Evolutionary conservation across 306 rosid species (phyloP).

Genomic region (Trifolium pratense): DNA sequence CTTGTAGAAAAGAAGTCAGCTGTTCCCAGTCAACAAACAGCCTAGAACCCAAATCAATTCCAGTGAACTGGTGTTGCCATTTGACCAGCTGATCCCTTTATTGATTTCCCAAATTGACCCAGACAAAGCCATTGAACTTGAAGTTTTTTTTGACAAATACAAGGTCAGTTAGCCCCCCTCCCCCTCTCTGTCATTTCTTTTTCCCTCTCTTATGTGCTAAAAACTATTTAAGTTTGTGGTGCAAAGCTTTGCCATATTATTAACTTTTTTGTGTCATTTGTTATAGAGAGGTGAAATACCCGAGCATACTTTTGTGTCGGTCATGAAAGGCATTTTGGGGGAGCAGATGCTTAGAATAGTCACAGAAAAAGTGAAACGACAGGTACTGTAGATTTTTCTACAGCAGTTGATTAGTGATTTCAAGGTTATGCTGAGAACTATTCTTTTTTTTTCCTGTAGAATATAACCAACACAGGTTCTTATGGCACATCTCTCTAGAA

Average conservation of each 20-base stretch:
- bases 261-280: constrained; percentile 39
- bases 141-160: background rate
- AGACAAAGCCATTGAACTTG: background rate
- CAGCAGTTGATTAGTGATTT: constrained; percentile 1
- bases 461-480: no score
- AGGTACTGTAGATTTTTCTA: constrained; percentile 44
- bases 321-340: constrained; percentile 65
- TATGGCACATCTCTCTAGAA: no score
- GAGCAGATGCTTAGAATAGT: constrained; percentile 84
- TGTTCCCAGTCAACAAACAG: no score
- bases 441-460: no score
- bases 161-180: background rate
- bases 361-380: constrained; percentile 62
- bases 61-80: background rate
- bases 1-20: no score
- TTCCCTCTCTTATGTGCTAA: no score
- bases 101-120: background rate
- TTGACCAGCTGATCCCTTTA: background rate
- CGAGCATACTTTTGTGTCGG: background rate
- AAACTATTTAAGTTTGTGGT: background rate
- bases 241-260: constrained; percentile 31
- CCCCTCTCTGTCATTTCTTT: background rate
- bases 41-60: no score
- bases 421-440: constrained; percentile 29
- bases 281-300: background rate